phyloP scores from a whole-genome alignment of 345 rosid species.

The Citrus maxima region DNA sequence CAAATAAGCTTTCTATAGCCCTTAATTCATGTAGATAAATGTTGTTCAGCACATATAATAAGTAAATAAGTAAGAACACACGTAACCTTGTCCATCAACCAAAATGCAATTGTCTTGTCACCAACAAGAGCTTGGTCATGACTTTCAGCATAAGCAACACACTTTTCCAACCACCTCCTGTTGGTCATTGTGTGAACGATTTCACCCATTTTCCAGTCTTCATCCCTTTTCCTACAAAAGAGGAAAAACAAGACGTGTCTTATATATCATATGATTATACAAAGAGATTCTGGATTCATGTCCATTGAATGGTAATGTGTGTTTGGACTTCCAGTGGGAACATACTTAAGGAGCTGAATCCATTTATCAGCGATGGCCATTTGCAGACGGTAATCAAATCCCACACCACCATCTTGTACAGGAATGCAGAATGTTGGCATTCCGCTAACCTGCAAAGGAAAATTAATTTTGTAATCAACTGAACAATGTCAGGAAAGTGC shows the following conservation, averaged over 20 bases:
- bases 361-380: constrained; percentile 98
- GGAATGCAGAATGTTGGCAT: constrained; percentile 96
- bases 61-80: constrained; percentile 2
- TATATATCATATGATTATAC: constrained; percentile 4
- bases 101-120: constrained; percentile 96
- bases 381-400: constrained; percentile 95
- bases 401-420: constrained; percentile 88
- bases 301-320: constrained; percentile 5
- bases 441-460: constrained; percentile 76
- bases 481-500: not conserved
- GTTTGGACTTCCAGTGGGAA: not conserved
- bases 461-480: not conserved
- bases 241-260: constrained; percentile 6
- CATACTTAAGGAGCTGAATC: constrained; percentile 91
- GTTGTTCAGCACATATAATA: not conserved
- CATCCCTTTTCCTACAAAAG: constrained; percentile 72
- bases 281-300: not conserved
- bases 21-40: not conserved
- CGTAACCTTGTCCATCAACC: constrained; percentile 97
- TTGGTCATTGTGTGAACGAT: constrained; percentile 71
- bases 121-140: constrained; percentile 99
- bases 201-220: constrained; percentile 84
- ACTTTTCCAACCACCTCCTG: constrained; percentile 89
- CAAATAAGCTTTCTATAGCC: not conserved
- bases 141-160: constrained; percentile 88